Conservation (phyloP, 2,329 filamentous ascomycete species). For the Pseudogymnoascus sp. region DNA sequence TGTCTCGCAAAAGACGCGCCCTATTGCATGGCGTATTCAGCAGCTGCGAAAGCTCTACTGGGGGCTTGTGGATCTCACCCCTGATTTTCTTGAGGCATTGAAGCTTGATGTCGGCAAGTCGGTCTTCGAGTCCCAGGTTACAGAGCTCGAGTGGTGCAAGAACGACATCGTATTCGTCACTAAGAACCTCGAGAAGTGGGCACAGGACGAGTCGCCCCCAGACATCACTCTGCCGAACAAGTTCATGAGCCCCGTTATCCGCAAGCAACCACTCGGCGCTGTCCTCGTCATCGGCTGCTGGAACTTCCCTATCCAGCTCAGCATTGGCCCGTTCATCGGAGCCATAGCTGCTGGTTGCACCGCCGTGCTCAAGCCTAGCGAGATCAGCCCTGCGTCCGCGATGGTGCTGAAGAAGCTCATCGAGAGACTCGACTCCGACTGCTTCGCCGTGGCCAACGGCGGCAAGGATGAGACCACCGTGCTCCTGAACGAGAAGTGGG, state of each 20-base stretch:
- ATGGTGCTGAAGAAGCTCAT: slow-evolving; percentile 74
- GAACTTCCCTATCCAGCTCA: slow-evolving; percentile 86
- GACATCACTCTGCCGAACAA: slow-evolving; percentile 62
- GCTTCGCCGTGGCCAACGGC: slow-evolving; percentile 74
- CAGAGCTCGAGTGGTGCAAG: slow-evolving; percentile 69
- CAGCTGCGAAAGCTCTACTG: slow-evolving; percentile 95
- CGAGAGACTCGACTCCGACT: slow-evolving; percentile 65
- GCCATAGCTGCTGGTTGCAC: slow-evolving; percentile 91
- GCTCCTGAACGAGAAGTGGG: slow-evolving; percentile 82
- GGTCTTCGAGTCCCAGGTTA: slow-evolving; percentile 61
- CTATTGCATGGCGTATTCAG: slow-evolving; percentile 68
- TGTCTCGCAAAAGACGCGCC: slow-evolving; percentile 69
- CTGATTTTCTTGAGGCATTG: slow-evolving; percentile 65
- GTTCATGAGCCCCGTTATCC: slow-evolving; percentile 63
- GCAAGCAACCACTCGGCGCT: slow-evolving; percentile 79
- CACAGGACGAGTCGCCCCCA: slow-evolving; percentile 66
- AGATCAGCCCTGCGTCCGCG: slow-evolving; percentile 67
- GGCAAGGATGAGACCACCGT: slow-evolving; percentile 70
- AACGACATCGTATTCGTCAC: slow-evolving; percentile 74
- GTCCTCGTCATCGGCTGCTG: slow-evolving; percentile 84
- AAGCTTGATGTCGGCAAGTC: slow-evolving; percentile 72
- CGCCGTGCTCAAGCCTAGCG: slow-evolving; percentile 82
- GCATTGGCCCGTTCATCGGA: slow-evolving; percentile 69
- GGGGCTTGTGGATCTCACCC: slow-evolving; percentile 71
- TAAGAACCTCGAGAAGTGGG: slow-evolving; percentile 71